Evolutionary conservation across 2,329 filamentous ascomycete genomes (phyloP).

Genomic region (Uncinocarpus reesii): DNA sequence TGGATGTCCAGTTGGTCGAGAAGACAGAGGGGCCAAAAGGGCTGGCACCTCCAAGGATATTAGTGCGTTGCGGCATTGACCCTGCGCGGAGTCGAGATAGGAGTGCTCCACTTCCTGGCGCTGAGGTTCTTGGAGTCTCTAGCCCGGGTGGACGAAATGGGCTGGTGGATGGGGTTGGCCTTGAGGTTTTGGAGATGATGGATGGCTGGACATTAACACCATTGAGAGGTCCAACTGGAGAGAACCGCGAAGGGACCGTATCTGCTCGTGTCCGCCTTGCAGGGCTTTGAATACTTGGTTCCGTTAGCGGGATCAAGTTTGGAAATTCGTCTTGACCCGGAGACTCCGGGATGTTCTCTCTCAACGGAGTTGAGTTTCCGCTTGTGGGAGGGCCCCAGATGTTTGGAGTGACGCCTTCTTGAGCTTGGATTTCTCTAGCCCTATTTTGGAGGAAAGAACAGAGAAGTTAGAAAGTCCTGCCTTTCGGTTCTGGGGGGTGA

Average conservation of each 20-base stretch:
- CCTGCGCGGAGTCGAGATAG: slow-evolving; percentile 80
- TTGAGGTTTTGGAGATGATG: slow-evolving; percentile 64
- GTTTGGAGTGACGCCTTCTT: slow-evolving; percentile 72
- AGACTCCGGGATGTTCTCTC: slow-evolving; percentile 95
- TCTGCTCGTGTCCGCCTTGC: slow-evolving; percentile 78
- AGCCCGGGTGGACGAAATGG: slow-evolving; percentile 62
- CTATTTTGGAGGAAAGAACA: slow-evolving; percentile 39
- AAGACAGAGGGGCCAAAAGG: slow-evolving; percentile 89
- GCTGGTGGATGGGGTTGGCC: slow-evolving; percentile 75
- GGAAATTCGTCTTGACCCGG: slow-evolving; percentile 87
- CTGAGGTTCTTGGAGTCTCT: slow-evolving; percentile 31
- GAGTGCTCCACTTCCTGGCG: slow-evolving; percentile 44
- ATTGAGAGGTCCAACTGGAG: slow-evolving; percentile 58
- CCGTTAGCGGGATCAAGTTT: slow-evolving; percentile 65
- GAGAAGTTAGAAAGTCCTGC: neutral
- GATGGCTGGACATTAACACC: slow-evolving; percentile 45
- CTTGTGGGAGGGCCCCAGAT: slow-evolving; percentile 94
- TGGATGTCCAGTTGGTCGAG: slow-evolving; percentile 69
- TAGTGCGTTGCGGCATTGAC: slow-evolving; percentile 83
- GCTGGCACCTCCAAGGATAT: slow-evolving; percentile 48
- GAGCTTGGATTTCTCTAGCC: slow-evolving; percentile 90
- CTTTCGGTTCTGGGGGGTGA: neutral
- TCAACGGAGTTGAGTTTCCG: slow-evolving; percentile 87
- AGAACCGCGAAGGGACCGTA: slow-evolving; percentile 91
- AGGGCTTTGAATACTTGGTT: slow-evolving; percentile 53